phyloP scores from a whole-genome alignment of 1,284 basidiomycete genomes.

The Fistulina hepatica region DNA sequence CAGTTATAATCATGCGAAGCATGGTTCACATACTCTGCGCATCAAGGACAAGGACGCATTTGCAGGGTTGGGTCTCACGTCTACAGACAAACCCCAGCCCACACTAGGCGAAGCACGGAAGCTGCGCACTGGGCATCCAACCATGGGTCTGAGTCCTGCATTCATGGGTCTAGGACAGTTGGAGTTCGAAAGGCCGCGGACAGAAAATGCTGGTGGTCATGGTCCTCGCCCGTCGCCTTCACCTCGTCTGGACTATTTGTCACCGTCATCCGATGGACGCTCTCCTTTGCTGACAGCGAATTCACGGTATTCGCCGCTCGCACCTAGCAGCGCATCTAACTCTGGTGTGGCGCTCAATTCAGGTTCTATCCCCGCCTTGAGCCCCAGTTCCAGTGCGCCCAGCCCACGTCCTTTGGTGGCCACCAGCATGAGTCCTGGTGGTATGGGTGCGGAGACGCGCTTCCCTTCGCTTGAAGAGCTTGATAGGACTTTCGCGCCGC shows the following conservation, averaged over 20 bases:
- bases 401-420: conserved; percentile 2
- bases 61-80: conserved; percentile 53
- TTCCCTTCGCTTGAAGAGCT: conserved; percentile 73
- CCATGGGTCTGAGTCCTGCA: conserved; percentile 25
- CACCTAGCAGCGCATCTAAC: too few species aligned
- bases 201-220: too few species aligned
- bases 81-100: conserved; percentile 36
- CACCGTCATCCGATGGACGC: conserved; percentile 18
- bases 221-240: conserved; percentile 33
- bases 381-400: conserved; percentile 9
- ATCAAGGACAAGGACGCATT: conserved; percentile 57
- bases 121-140: conserved; percentile 52
- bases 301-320: too few species aligned
- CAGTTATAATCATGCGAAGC: neutral
- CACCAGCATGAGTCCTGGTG: conserved; percentile 23
- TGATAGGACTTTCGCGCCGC: conserved; percentile 46
- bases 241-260: conserved; percentile 34
- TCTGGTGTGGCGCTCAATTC: too few species aligned
- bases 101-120: conserved; percentile 69
- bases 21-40: conserved; percentile 11
- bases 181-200: conserved; percentile 18
- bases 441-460: conserved; percentile 47
- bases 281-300: conserved; percentile 20
- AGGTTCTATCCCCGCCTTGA: too few species aligned
- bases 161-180: conserved; percentile 14